Conservation (phyloP, 257 asterid species). For the Primulina eburnea region DNA sequence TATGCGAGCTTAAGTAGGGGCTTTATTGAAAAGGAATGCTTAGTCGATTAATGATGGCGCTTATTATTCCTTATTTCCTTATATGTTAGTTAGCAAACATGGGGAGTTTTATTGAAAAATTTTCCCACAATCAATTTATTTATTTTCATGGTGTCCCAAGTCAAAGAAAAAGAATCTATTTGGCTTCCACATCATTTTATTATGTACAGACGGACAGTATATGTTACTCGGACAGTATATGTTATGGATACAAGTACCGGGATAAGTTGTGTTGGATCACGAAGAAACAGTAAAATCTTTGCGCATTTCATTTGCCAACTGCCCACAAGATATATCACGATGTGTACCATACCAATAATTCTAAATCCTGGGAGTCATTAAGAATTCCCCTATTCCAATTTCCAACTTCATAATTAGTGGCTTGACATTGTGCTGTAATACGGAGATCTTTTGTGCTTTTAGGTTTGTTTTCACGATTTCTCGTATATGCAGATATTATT, state of each 20-base stretch:
- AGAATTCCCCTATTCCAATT: neutral
- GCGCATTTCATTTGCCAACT: neutral
- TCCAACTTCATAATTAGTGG: neutral
- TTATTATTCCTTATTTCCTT: conserved; percentile 1
- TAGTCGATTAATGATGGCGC: neutral
- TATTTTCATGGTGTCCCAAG: neutral
- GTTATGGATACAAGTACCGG: no score
- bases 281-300: neutral
- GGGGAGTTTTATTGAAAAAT: neutral
- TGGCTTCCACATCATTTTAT: neutral
- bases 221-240: neutral
- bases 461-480: conserved; percentile 11
- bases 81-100: neutral
- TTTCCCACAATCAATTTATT: neutral
- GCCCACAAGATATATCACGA: neutral
- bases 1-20: neutral
- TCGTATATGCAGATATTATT: conserved; percentile 64
- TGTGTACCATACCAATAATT: neutral
- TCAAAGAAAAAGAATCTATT: neutral
- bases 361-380: neutral
- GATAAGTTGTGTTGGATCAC: neutral
- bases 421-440: neutral
- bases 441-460: neutral
- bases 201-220: no score
- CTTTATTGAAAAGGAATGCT: neutral